Percentiles rank a stretch among this genome's conserved stretches.
Evolutionary conservation across 2,329 filamentous ascomycete species (phyloP).

Genomic region (Sporothrix pseudoabietina): DNA sequence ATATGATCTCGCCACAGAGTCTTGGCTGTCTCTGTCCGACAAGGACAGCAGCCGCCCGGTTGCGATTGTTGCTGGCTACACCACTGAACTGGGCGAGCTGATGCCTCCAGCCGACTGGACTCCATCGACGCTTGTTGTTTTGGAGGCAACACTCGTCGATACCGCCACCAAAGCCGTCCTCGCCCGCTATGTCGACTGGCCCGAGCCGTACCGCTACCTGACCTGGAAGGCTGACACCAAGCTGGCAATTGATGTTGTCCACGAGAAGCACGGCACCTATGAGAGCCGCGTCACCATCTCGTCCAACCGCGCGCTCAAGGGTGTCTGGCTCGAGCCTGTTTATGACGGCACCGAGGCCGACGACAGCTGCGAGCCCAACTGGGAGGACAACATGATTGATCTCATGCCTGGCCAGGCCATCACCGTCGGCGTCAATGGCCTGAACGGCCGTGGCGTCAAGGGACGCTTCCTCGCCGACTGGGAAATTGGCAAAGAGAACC

Average conservation of each 20-base stretch:
- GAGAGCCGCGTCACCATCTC: neutral
- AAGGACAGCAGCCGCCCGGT: neutral
- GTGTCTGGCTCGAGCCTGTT: constrained; percentile 20
- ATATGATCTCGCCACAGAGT: neutral
- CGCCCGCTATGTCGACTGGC: constrained; percentile 68
- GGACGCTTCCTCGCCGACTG: constrained; percentile 14
- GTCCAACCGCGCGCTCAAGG: constrained; percentile 9
- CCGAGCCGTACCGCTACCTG: constrained; percentile 70
- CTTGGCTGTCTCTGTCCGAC: neutral
- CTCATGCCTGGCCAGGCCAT: constrained; percentile 19
- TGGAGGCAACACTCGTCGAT: neutral
- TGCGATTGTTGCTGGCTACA: neutral
- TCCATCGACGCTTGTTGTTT: constrained; percentile 46
- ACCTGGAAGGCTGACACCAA: constrained; percentile 48
- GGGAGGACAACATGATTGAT: constrained; percentile 29
- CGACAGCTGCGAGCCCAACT: neutral
- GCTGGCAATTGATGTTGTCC: constrained; percentile 43
- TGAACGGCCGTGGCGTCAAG: neutral
- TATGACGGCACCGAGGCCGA: constrained; percentile 19
- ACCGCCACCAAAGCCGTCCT: constrained; percentile 46
- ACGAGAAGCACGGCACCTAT: neutral
- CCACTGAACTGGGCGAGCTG: neutral
- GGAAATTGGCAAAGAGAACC: neutral
- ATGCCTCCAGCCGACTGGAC: neutral
- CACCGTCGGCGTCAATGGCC: constrained; percentile 3